Conservation (phyloP, 2,329 filamentous ascomycete species). For the Trichoderma aggressivum region DNA sequence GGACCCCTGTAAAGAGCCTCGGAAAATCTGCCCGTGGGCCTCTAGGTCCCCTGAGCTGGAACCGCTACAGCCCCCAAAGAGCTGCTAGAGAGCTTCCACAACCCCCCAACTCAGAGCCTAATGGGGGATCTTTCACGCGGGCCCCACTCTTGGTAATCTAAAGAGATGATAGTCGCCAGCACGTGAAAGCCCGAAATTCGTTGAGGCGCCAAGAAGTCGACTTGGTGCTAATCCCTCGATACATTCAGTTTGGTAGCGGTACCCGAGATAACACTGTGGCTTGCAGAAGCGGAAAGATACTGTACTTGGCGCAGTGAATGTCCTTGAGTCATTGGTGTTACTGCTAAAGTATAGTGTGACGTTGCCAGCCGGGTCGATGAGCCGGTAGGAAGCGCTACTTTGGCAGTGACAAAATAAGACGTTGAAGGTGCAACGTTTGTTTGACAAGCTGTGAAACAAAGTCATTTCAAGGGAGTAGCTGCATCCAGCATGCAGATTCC, state of each 20-base stretch:
- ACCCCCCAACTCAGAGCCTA: neutral
- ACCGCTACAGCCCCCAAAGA: slow-evolving; percentile 11
- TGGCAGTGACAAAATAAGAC: neutral
- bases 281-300: neutral
- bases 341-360: neutral
- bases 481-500: neutral
- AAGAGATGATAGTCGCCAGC: neutral
- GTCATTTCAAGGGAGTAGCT: neutral
- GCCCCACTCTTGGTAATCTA: slow-evolving; percentile 7
- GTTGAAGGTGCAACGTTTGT: neutral
- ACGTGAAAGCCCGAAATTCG: slow-evolving; percentile 16
- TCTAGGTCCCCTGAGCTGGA: slow-evolving; percentile 18
- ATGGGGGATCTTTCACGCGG: slow-evolving; percentile 8
- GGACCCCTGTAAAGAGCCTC: slow-evolving; percentile 18
- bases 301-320: neutral
- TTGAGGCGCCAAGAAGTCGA: slow-evolving; percentile 5
- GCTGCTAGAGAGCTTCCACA: slow-evolving; percentile 8
- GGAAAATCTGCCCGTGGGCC: slow-evolving; percentile 18
- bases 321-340: neutral
- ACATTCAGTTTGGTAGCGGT: neutral
- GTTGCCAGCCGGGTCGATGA: neutral
- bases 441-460: neutral
- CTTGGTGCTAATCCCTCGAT: neutral
- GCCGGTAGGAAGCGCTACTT: neutral
- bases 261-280: neutral